These are phyloP conservation scores for Asterophora parasitica DNA, from an alignment of 768 basidiomycete genomes.

Conservation along the genomic window DNA sequence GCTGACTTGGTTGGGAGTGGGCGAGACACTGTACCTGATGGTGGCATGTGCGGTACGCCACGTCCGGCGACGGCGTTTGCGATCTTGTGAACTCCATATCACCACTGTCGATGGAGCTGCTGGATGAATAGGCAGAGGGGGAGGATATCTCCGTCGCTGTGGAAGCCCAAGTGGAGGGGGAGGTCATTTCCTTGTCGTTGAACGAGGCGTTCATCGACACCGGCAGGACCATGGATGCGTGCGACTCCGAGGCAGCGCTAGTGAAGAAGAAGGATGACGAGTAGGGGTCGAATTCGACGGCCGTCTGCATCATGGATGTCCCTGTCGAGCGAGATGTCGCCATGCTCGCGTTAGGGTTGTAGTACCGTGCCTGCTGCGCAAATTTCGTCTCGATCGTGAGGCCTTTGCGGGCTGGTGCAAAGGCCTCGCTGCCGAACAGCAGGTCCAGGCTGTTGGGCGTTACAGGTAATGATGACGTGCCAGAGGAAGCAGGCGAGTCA, in stretches of 20 bases:
- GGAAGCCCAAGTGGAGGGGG: constrained; percentile 45
- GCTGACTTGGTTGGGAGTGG: constrained; percentile 37
- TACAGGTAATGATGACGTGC: constrained; percentile 44
- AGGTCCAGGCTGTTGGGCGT: constrained; percentile 53
- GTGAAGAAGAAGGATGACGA: constrained; percentile 53
- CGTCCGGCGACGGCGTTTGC: constrained; percentile 26
- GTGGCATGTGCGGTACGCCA: constrained; percentile 27
- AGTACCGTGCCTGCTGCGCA: constrained; percentile 36
- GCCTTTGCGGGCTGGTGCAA: constrained; percentile 32
- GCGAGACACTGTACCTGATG: constrained; percentile 30
- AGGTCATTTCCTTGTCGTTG: constrained; percentile 52
- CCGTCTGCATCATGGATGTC: constrained; percentile 71
- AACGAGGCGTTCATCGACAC: constrained; percentile 25
- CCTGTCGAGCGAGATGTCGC: constrained; percentile 41
- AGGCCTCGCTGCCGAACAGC: constrained; percentile 34
- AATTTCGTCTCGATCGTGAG: constrained; percentile 61
- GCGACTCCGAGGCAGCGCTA: constrained; percentile 37
- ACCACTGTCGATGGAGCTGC: constrained; percentile 26
- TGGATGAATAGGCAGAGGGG: constrained; percentile 43
- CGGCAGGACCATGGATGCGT: constrained; percentile 27
- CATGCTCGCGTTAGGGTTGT: constrained; percentile 40
- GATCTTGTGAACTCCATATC: constrained; percentile 32
- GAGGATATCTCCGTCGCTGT: constrained; percentile 43
- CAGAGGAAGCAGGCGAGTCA: constrained; percentile 34
- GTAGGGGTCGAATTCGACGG: constrained; percentile 61